Evolutionary conservation across 257 asterid genomes (phyloP).

Genomic region (Linaria vulgaris): DNA sequence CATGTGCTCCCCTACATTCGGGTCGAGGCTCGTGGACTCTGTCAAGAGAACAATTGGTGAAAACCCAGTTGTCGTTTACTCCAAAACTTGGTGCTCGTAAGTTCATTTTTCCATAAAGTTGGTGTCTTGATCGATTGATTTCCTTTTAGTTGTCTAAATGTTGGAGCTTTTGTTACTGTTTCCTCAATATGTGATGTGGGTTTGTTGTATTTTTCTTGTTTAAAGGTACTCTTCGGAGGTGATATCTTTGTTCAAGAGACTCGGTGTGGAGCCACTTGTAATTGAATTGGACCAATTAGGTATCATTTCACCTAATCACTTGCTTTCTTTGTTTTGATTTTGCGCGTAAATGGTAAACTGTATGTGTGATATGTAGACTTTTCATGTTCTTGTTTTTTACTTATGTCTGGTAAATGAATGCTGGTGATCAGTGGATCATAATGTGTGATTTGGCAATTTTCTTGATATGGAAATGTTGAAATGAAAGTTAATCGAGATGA

Average conservation of each 20-base stretch:
- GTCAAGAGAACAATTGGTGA: conserved; percentile 57
- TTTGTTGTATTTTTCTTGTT: conserved; percentile 21
- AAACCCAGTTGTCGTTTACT: conserved; percentile 84
- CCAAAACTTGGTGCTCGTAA: conserved; percentile 95
- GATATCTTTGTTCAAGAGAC: conserved; percentile 73
- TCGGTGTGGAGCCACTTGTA: conserved; percentile 79
- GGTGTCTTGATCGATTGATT: background rate
- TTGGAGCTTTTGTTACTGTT: background rate
- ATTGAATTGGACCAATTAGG: conserved; percentile 87
- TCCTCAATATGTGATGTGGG: no score
- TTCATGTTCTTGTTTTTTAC: no score
- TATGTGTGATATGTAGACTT: no score
- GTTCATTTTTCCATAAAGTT: conserved; percentile 28
- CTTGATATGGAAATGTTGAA: no score
- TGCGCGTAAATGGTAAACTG: no score
- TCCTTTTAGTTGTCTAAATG: background rate
- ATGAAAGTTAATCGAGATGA: no score
- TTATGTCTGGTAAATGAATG: no score
- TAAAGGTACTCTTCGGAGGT: conserved; percentile 76
- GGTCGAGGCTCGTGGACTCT: conserved; percentile 56
- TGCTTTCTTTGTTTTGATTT: no score
- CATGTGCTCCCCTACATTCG: conserved; percentile 58
- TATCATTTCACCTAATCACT: conserved; percentile 15
- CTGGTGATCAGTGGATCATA: no score
- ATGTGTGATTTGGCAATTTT: no score